phyloP scores from a whole-genome alignment of 805 yeast genomes.

The Spathaspora boniae region DNA sequence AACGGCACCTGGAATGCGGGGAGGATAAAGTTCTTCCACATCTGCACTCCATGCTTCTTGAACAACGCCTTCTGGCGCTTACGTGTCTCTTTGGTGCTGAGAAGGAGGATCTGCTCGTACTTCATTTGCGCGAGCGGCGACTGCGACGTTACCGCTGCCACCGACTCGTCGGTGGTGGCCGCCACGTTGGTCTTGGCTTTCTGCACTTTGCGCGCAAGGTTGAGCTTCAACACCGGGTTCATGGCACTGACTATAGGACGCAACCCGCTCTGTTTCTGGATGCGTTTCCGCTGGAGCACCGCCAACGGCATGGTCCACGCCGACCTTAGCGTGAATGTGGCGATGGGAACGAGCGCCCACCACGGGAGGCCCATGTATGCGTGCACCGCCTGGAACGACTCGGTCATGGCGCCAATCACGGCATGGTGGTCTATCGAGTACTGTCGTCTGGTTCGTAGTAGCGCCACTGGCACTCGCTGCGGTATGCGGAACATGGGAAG shows the following conservation, averaged over 20 bases:
- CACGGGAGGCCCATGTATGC: constrained; percentile 67
- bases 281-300: constrained; percentile 62
- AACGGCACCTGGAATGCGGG: constrained; percentile 85
- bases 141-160: constrained; percentile 7
- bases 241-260: constrained; percentile 72
- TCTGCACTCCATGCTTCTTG: constrained; percentile 61
- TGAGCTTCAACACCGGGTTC: constrained; percentile 66
- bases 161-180: constrained; percentile 8
- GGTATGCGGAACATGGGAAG: neutral
- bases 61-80: constrained; percentile 72
- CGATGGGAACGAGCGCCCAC: constrained; percentile 74
- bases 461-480: too few species aligned
- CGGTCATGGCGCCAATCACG: constrained; percentile 30
- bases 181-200: constrained; percentile 21
- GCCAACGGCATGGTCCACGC: constrained; percentile 76
- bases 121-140: constrained; percentile 43
- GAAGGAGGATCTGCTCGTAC: constrained; percentile 72
- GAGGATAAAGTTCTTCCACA: constrained; percentile 73
- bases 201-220: constrained; percentile 48
- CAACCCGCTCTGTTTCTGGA: constrained; percentile 66
- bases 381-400: constrained; percentile 48
- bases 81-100: constrained; percentile 75
- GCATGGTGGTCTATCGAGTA: constrained; percentile 31
- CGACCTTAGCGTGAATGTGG: constrained; percentile 65
- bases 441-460: constrained; percentile 13